phyloP scores from a whole-genome alignment of 2,329 filamentous ascomycete genomes.

The Fusarium liriodendri region DNA sequence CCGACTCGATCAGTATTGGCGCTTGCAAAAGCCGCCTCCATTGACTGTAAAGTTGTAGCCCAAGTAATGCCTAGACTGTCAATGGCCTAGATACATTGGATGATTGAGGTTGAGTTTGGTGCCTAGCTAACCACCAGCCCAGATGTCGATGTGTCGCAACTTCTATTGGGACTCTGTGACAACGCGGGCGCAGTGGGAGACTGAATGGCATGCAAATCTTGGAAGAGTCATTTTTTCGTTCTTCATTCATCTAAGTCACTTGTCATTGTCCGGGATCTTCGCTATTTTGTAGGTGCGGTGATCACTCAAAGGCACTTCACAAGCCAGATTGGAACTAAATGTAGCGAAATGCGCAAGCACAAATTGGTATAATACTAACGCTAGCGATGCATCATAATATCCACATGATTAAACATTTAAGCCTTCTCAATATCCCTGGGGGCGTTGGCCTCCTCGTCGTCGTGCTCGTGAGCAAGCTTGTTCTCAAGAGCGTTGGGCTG shows the following conservation, averaged over 20 bases:
- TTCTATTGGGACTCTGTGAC: neutral
- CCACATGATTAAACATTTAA: slow-evolving; percentile 13
- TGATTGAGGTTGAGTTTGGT: neutral
- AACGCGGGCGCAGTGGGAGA: neutral
- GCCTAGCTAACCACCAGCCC: neutral
- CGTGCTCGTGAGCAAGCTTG: slow-evolving; percentile 36
- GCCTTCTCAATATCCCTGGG: slow-evolving; percentile 35
- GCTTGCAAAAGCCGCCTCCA: neutral
- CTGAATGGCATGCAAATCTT: neutral
- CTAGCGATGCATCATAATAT: neutral
- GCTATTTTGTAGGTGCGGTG: neutral
- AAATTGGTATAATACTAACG: neutral
- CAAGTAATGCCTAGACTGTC: neutral
- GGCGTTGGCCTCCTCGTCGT: slow-evolving; percentile 20
- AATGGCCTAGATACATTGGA: neutral
- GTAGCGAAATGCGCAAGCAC: neutral
- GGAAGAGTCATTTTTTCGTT: neutral
- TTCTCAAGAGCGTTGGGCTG: slow-evolving; percentile 51
- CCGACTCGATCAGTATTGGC: neutral
- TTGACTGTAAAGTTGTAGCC: neutral
- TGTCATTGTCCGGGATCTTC: neutral
- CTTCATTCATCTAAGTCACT: neutral
- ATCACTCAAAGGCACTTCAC: neutral
- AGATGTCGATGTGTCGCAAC: neutral
- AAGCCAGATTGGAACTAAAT: neutral